A percentile compares a stretch with the other conserved stretches of the same genome.
These are phyloP conservation scores for Ustilago tritici DNA, from an alignment of 1,284 basidiomycete genomes.

Conservation along the genomic window DNA sequence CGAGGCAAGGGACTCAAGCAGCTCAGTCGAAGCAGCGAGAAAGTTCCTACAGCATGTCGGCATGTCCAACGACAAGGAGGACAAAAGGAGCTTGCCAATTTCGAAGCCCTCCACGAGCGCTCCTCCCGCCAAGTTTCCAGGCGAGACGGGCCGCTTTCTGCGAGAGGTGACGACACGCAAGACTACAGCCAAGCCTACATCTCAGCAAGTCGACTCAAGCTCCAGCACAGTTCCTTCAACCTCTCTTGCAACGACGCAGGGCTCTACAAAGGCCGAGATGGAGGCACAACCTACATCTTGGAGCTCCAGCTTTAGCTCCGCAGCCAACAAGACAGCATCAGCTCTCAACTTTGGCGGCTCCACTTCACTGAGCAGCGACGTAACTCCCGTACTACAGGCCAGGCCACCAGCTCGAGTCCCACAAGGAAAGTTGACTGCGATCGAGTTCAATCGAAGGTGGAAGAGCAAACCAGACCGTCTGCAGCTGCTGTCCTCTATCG, in stretches of 20 bases:
- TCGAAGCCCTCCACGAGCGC: conserved; percentile 7
- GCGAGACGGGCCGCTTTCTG: conserved; percentile 39
- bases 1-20: conserved; percentile 3
- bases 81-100: background rate
- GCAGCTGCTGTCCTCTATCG: conserved; percentile 17
- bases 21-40: conserved; percentile 43
- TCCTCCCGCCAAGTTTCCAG: conserved; percentile 32
- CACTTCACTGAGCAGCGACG: background rate
- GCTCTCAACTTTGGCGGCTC: conserved; percentile 38
- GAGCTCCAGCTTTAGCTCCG: background rate
- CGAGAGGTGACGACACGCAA: conserved; percentile 38
- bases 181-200: conserved; percentile 8
- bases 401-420: background rate
- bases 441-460: conserved; percentile 50
- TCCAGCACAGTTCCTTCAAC: background rate
- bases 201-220: background rate
- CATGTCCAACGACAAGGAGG: conserved; percentile 15
- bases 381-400: background rate
- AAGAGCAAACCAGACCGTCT: conserved; percentile 30
- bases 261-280: background rate
- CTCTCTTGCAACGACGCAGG: background rate
- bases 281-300: background rate
- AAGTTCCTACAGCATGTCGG: conserved; percentile 39
- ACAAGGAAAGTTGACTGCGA: conserved; percentile 21
- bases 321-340: conserved; percentile 28